Base-by-base conservation (phyloP, 768 basidiomycete species). In the Wakefieldia striispora region DNA sequence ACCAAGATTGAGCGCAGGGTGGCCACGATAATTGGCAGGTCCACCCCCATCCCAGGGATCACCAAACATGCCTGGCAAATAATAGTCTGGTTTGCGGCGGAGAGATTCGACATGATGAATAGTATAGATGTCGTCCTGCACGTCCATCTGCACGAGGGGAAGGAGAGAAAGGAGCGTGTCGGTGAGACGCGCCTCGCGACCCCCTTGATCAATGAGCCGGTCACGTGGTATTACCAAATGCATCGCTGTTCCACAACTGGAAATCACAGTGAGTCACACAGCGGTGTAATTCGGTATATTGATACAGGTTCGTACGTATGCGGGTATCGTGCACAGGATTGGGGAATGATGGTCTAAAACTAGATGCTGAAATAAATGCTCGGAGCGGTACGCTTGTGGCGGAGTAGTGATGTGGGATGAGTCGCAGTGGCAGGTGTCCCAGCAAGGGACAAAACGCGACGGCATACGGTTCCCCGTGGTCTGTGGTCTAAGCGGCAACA, bases 1-100 rank as follows among this genome's bases (percentile, higher is more conserved):
- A 17, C 51, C 55, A n/a, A 68, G 51, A 40, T 70, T 66, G 8
- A 70, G 55, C 20, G 68, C 63, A 24, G 66, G 66, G 16, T 66
- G 57, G 29, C 33, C 33, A 16, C 33, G 33, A 33, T 33, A 33
- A 7, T 14, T 33, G 33, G 33, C 13, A 5, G 6, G 29, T 12
- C 6, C 26, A 7, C 2, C 6, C 29, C 11, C 14, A 16, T 4
- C 14, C 33, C 16, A 16, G 14, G 33, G 33, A 33, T 33, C 14
- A 33, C 33, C 33, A 33, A 6, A 36, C 16, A 12, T 23, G 36
- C 38, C 33, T 10, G 56, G 63, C 68, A 66, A 67, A 29, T 68
- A 70, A 40, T 55, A 62, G 3, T 55, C 47, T 8, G 53, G 21
- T 14, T 45, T 57, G 24, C 55, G 49, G 36, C 66, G 64, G 11